Conservation (phyloP, 2,329 filamentous ascomycete species). For the Zasmidium angulare region DNA sequence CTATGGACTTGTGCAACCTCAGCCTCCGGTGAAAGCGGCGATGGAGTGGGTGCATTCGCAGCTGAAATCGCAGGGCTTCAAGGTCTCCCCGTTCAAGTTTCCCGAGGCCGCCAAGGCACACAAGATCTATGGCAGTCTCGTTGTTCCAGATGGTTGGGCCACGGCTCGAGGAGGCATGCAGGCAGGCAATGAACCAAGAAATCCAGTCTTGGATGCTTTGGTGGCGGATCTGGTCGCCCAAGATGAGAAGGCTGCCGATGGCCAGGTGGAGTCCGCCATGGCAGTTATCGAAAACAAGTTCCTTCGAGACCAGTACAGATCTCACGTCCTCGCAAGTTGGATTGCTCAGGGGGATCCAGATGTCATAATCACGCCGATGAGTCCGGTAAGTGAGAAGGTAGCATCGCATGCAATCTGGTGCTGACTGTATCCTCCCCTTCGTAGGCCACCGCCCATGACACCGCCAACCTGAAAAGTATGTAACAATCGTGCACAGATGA, state of each 20-base stretch:
- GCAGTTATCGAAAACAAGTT: background rate
- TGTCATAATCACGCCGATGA: slow-evolving; percentile 8
- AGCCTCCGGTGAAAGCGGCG: background rate
- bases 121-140: slow-evolving; percentile 1
- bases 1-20: slow-evolving; percentile 3
- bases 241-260: background rate
- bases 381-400: slow-evolving; percentile 2
- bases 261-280: background rate
- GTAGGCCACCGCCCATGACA: background rate
- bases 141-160: slow-evolving; percentile 5
- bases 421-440: background rate
- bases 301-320: background rate
- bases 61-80: background rate
- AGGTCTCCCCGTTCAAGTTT: slow-evolving; percentile 1
- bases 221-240: background rate
- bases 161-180: background rate
- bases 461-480: background rate
- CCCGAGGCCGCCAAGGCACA: slow-evolving; percentile 2
- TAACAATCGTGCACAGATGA: background rate
- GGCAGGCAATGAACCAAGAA: slow-evolving; percentile 2
- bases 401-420: too few species aligned
- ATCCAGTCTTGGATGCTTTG: background rate
- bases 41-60: slow-evolving; percentile 4
- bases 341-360: slow-evolving; percentile 8
- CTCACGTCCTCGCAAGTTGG: slow-evolving; percentile 2